Conservation (phyloP, 495 filamentous ascomycete genomes). For the Hypoxylon perforatum region DNA sequence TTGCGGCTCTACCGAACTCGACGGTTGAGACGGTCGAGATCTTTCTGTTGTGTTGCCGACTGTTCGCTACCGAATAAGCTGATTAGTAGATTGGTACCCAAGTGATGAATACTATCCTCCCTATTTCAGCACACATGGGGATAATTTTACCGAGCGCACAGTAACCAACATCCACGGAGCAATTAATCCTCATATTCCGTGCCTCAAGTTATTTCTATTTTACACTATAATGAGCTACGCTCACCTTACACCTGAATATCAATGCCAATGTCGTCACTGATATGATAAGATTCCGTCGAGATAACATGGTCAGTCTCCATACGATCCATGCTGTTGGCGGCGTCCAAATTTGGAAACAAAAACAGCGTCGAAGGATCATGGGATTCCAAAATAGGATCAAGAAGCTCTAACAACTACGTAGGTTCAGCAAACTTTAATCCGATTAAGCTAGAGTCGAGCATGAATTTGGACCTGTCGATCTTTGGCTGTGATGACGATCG, state of each 20-base stretch:
- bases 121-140: slow-evolving; percentile 16
- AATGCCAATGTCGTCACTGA: background rate
- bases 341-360: slow-evolving; percentile 21
- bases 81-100: slow-evolving; percentile 6
- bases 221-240: slow-evolving; percentile 1
- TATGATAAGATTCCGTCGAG: background rate
- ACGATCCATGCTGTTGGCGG: background rate
- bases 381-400: slow-evolving; percentile 21
- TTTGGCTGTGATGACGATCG: slow-evolving; percentile 13
- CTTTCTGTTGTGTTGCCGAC: slow-evolving; percentile 5
- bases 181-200: slow-evolving; percentile 8
- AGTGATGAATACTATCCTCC: slow-evolving; percentile 19
- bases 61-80: slow-evolving; percentile 23
- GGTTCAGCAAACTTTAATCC: slow-evolving; percentile 4
- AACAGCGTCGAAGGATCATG: slow-evolving; percentile 26
- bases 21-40: slow-evolving; percentile 16
- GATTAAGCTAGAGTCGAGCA: background rate
- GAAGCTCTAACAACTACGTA: slow-evolving; percentile 14
- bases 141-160: slow-evolving; percentile 17
- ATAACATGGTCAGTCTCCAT: slow-evolving; percentile 2
- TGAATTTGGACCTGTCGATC: slow-evolving; percentile 11
- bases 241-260: too few relatives aligned
- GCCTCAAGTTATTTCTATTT: background rate
- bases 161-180: slow-evolving; percentile 10
- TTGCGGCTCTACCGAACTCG: slow-evolving; percentile 14